Conservation (phyloP, 2,329 filamentous ascomycete genomes). For the Colletotrichum endophyticum region DNA sequence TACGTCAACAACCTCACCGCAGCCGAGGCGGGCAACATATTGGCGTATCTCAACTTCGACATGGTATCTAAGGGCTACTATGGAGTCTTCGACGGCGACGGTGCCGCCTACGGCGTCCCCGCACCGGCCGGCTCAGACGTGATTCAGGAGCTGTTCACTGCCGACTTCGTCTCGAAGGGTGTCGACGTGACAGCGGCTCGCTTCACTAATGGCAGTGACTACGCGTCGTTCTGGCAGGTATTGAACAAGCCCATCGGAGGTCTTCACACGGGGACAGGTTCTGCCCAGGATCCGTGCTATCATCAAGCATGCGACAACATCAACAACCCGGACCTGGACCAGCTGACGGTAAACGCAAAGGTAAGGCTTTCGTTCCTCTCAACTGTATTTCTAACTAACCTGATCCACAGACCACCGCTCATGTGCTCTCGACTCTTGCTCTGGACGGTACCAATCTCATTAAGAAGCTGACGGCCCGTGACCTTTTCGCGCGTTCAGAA, state of each 20-base stretch:
- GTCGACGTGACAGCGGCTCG: slow-evolving; percentile 30
- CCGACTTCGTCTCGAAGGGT: slow-evolving; percentile 35
- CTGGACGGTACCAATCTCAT: slow-evolving; percentile 22
- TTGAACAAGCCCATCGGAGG: slow-evolving; percentile 59
- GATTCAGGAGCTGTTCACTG: slow-evolving; percentile 35
- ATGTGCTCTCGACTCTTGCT: slow-evolving; percentile 12
- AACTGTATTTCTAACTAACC: not conserved
- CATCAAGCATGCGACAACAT: slow-evolving; percentile 43
- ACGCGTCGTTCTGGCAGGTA: slow-evolving; percentile 62
- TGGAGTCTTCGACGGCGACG: slow-evolving; percentile 39
- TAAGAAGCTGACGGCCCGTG: not conserved
- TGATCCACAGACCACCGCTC: not conserved
- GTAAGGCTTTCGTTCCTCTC: not conserved
- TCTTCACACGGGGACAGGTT: slow-evolving; percentile 65
- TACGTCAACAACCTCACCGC: slow-evolving; percentile 40
- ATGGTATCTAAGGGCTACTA: slow-evolving; percentile 42
- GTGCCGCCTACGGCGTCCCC: slow-evolving; percentile 39
- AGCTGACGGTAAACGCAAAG: slow-evolving; percentile 35
- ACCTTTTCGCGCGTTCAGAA: not conserved
- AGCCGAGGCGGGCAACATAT: slow-evolving; percentile 35
- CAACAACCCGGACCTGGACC: slow-evolving; percentile 40
- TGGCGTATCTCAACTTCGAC: slow-evolving; percentile 46
- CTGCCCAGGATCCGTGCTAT: slow-evolving; percentile 39
- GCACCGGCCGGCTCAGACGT: slow-evolving; percentile 36
- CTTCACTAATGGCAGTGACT: slow-evolving; percentile 59